Percentiles rank a stretch among this genome's conserved stretches.
Evolutionary conservation across 352 stramenopile species (phyloP).

Genomic region (Phytophthora vignae): DNA sequence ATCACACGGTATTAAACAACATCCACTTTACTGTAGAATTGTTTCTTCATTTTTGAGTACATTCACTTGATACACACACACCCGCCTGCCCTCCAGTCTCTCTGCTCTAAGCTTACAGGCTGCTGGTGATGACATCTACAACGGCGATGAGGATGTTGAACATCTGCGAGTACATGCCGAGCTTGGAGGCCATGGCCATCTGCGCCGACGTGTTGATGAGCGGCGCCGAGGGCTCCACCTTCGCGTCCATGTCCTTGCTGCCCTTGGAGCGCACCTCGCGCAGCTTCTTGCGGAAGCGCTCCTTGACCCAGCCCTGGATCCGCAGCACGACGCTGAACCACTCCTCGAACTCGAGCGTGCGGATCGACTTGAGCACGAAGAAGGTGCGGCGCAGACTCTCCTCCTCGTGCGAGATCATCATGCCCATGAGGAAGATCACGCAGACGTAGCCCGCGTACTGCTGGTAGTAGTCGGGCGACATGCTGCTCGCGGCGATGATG

Average conservation of each 20-base stretch:
- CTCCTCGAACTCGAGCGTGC: conserved; percentile 82
- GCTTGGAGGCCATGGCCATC: conserved; percentile 76
- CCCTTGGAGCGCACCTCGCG: conserved; percentile 62
- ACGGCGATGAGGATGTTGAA: conserved; percentile 83
- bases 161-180: conserved; percentile 85
- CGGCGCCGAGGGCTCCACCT: conserved; percentile 23
- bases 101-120: conserved; percentile 25
- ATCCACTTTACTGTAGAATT: too few relatives aligned
- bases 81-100: background rate
- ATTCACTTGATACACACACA: conserved; percentile 17
- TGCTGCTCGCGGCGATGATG: conserved; percentile 64
- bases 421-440: conserved; percentile 77
- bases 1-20: too few relatives aligned
- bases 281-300: conserved; percentile 68
- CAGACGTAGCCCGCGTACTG: conserved; percentile 75
- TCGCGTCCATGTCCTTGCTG: conserved; percentile 46
- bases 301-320: conserved; percentile 79
- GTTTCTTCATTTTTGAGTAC: conserved; percentile 12
- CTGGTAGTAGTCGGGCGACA: conserved; percentile 67
- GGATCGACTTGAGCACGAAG: conserved; percentile 86
- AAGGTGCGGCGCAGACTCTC: conserved; percentile 79
- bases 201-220: conserved; percentile 79
- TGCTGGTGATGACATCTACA: conserved; percentile 69
- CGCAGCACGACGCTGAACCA: conserved; percentile 81
- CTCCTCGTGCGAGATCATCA: conserved; percentile 90